Percentiles rank a stretch among this genome's conserved stretches.
phyloP scores from a whole-genome alignment of 2,329 filamentous ascomycete genomes.

The Diplodia corticola region DNA sequence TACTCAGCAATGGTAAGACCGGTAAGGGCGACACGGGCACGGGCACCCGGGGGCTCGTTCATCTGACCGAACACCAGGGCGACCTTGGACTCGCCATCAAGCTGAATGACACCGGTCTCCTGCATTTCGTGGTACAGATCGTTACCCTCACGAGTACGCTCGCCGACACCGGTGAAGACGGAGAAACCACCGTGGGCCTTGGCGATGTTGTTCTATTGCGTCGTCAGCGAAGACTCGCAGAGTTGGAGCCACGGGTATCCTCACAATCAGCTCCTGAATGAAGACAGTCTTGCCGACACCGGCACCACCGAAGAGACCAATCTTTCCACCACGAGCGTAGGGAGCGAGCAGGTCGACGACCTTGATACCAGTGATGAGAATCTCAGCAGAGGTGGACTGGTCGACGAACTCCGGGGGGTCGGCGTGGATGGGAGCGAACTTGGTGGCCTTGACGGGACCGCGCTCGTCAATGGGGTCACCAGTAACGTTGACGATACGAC shows the following conservation, averaged over 20 bases:
- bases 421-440: conserved; percentile 87
- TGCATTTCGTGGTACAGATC: conserved; percentile 99
- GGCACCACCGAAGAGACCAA: conserved; percentile 99
- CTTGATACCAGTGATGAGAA: conserved; percentile 99
- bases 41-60: conserved; percentile 99
- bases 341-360: conserved; percentile 98
- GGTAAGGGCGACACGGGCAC: conserved; percentile 99
- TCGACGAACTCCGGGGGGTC: conserved; percentile 90
- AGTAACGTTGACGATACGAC: conserved; percentile 99
- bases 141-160: conserved; percentile 99
- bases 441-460: conserved; percentile 92
- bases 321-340: conserved; percentile 99
- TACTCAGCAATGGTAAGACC: conserved; percentile 78
- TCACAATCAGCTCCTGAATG: conserved; percentile 97
- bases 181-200: conserved; percentile 99
- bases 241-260: conserved; percentile 29
- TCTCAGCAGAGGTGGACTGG: conserved; percentile 93
- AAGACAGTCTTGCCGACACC: conserved; percentile 99
- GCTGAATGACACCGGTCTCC: conserved; percentile 98
- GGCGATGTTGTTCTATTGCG: conserved; percentile 90
- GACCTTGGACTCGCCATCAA: conserved; percentile 99
- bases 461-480: conserved; percentile 99
- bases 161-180: conserved; percentile 99
- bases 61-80: conserved; percentile 99
- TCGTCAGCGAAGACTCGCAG: conserved; percentile 29